Base-by-base conservation (phyloP, 2,329 filamentous ascomycete genomes). In the Onygenales sp. region DNA sequence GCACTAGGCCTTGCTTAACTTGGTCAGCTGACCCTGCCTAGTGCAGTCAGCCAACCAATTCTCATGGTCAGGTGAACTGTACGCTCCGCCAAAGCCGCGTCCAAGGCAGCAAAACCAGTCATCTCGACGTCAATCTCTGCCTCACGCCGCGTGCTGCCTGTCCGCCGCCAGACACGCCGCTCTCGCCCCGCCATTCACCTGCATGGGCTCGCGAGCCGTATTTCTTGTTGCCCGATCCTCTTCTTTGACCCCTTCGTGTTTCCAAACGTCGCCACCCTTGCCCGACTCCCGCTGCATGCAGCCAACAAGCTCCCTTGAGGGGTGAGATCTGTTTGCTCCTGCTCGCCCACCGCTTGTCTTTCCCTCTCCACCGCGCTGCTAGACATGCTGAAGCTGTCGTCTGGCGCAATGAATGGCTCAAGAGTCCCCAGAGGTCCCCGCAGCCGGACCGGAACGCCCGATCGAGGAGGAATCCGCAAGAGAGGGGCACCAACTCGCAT, bases 381-480 rank as follows among this genome's bases (percentile, higher is more conserved):
- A 44, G 27, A 35, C 52, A 59, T 57, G 47, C 46, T 57, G 21
- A 50, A 57, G 35, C 49, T 57, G 46, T 57, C 54, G 46, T 48
- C 55, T 21, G 51, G 51, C 43, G 60, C 56, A 43, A 58, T 58
- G 56, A 60, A 61, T 50, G 57, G 56, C 44, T 69, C 69, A 61
- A 69, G 64, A 61, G 62, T 59, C 53, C 61, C 65, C 45, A 70
- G 63, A 56, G 63, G 59, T 41, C 55, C 63, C 44, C 61, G 64
- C 45, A 59, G 63, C 52, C 51, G 53, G 17, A 52, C 56, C n/a
- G 53, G 53, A 27, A 54, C 53, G 7, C 47, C 66, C 50, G 66
- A 70, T 56, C 71, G 76, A 55, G 76, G 77, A 52, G 77, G 77
- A 38, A 78, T 80, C 52, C 71, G 75, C 57, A 80, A 80, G 68